Base-by-base conservation (phyloP, 805 yeast species). In the Zygoascus bituminiphila region DNA sequence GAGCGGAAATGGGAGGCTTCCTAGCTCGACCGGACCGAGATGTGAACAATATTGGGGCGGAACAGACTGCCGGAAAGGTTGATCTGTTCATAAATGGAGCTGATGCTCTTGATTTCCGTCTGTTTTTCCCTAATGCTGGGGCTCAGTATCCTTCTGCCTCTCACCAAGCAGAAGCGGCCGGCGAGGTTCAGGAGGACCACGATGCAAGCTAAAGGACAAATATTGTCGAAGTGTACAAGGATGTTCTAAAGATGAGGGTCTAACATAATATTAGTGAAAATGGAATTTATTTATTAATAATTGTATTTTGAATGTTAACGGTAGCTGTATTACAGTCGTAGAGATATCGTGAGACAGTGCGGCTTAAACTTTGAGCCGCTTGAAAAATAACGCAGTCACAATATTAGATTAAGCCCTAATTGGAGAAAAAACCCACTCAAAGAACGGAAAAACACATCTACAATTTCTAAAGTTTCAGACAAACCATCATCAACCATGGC, bases 1-100 rank as follows among this genome's bases (percentile, higher is more conserved):
- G 75, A 49, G 81, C 82, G 22, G 88, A 82, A 57, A 63, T 60
- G 51, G 62, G 64, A 15, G 65, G 64, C 17, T 63, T 63, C 44
- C 44, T 65, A 24, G 44, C 44, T 26, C 19, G 45, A 17, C 43
- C 46, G 7, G 44, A 26, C 17, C 45, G 26, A 8, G 44, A 38
- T 24, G 26, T 22, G 10, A 17, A 12, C 14, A 26, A 25, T 22
- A 23, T 26, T 15, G 21, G 31, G 9, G 20, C 4, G 44, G 44
- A 25, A 4, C 17, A n/a, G 33, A 35, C 25, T 7, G 4, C 33
- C 9, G 44, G 44, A 24, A 41, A 41, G 14, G 44, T 41, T 2
- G 35, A 41, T 25, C 15, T 24, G 20, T 41, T 41, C 26, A 19
- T 41, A 9, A 41, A 41, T 22, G 44, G 44, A n/a, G 44, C 44